Evolutionary conservation across 2,329 filamentous ascomycete species (phyloP).

Genomic region (Colletotrichum musicola): DNA sequence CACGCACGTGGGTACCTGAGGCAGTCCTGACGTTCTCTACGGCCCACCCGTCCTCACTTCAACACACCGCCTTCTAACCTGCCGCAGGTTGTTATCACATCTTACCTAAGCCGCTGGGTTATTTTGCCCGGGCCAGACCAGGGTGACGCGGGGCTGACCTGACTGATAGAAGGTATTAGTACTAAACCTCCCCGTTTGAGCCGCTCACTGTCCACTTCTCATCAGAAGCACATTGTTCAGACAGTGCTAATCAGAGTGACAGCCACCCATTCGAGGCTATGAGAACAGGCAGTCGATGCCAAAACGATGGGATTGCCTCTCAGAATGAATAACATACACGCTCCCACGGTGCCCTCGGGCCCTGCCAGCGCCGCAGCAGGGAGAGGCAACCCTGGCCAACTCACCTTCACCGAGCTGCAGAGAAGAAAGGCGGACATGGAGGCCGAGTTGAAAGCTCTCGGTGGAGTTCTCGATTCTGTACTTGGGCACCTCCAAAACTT

Average conservation of each 20-base stretch:
- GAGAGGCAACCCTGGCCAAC: conserved; percentile 72
- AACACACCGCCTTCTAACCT: too few relatives aligned
- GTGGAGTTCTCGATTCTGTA: conserved; percentile 90
- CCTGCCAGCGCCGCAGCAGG: conserved; percentile 72
- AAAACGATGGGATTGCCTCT: conserved; percentile 41
- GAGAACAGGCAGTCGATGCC: background rate
- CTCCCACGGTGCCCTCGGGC: conserved; percentile 76
- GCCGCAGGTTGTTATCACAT: too few relatives aligned
- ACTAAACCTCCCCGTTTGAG: too few relatives aligned
- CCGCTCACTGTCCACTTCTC: too few relatives aligned
- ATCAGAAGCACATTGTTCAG: background rate
- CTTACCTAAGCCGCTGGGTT: too few relatives aligned
- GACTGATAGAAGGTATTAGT: too few relatives aligned
- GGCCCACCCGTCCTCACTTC: too few relatives aligned
- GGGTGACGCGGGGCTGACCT: too few relatives aligned
- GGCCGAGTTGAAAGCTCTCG: conserved; percentile 85
- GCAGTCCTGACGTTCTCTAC: too few relatives aligned
- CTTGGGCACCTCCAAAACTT: conserved; percentile 33
- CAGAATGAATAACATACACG: conserved; percentile 69
- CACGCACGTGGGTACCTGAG: too few relatives aligned
- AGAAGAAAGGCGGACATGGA: conserved; percentile 87
- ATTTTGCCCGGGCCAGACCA: too few relatives aligned
- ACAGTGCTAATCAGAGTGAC: background rate
- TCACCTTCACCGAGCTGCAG: conserved; percentile 84
- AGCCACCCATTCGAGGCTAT: background rate